Conservation (phyloP, 371 early-diverging fungal genomes). For the Mucor mucedo region DNA sequence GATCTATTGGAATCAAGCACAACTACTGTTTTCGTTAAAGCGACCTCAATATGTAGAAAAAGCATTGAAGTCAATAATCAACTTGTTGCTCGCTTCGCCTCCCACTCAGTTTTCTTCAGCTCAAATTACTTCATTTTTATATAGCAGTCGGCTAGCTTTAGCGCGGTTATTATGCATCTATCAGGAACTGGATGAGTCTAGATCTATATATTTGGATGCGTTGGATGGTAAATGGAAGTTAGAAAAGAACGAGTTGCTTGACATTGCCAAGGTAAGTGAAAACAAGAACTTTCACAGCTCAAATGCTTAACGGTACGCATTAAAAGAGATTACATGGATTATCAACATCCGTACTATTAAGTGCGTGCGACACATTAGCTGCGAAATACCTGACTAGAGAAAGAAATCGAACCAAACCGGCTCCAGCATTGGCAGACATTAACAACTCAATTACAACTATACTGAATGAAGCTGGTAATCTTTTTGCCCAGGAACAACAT, state of each 20-base stretch:
- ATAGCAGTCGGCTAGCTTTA: constrained; percentile 29
- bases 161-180: constrained; percentile 41
- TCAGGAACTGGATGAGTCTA: constrained; percentile 14
- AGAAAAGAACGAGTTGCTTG: constrained; percentile 12
- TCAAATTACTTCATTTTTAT: constrained; percentile 23
- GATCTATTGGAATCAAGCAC: constrained; percentile 36
- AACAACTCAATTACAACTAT: constrained; percentile 26
- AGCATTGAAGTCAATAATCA: constrained; percentile 20
- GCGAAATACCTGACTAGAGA: constrained; percentile 26
- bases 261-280: constrained; percentile 28
- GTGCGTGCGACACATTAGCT: constrained; percentile 16
- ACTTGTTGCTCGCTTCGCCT: not conserved
- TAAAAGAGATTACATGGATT: not conserved
- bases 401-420: constrained; percentile 28
- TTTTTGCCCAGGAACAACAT: constrained; percentile 28
- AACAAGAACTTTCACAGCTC: not conserved
- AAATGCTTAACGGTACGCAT: no score
- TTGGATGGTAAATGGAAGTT: constrained; percentile 30
- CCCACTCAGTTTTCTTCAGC: constrained; percentile 14
- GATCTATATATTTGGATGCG: constrained; percentile 22
- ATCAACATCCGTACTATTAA: constrained; percentile 4
- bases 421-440: constrained; percentile 15
- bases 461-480: constrained; percentile 28
- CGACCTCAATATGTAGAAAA: constrained; percentile 32
- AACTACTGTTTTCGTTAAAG: constrained; percentile 27